phyloP scores from a whole-genome alignment of 345 rosid genomes.

The Rhizophora mangle region DNA sequence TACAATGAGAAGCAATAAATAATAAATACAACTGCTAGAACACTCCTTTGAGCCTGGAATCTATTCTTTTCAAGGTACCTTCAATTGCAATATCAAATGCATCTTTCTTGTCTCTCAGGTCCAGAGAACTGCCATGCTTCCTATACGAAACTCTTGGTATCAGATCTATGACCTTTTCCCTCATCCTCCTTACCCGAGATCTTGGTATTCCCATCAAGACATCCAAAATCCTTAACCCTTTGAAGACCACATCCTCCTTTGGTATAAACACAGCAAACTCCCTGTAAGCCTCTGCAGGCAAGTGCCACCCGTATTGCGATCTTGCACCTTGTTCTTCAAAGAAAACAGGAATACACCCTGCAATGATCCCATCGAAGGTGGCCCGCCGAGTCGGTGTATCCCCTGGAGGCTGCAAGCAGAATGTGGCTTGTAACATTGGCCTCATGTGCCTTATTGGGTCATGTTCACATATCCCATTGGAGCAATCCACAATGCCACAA shows the following conservation, averaged over 20 bases:
- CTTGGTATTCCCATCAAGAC: slow-evolving; percentile 65
- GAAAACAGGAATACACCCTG: slow-evolving; percentile 93
- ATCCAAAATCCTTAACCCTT: slow-evolving; percentile 61
- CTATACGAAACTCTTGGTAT: slow-evolving; percentile 75
- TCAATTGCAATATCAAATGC: slow-evolving; percentile 87
- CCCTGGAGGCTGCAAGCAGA: slow-evolving; percentile 91
- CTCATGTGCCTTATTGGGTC: slow-evolving; percentile 78
- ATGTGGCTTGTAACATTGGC: slow-evolving; percentile 69
- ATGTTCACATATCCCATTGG: slow-evolving; percentile 83
- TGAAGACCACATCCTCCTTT: slow-evolving; percentile 79
- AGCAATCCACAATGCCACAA: slow-evolving; percentile 83
- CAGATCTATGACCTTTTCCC: slow-evolving; percentile 59
- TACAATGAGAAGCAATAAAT: neutral
- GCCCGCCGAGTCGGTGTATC: slow-evolving; percentile 85
- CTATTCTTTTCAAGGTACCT: slow-evolving; percentile 54
- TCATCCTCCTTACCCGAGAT: slow-evolving; percentile 61
- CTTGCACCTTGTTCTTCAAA: slow-evolving; percentile 78
- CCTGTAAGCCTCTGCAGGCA: slow-evolving; percentile 46
- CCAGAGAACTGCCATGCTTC: slow-evolving; percentile 70
- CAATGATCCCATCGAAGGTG: slow-evolving; percentile 73
- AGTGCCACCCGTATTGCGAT: slow-evolving; percentile 72
- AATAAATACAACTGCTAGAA: neutral
- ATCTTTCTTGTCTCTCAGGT: slow-evolving; percentile 59
- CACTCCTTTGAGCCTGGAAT: slow-evolving; percentile 31
- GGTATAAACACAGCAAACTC: slow-evolving; percentile 67